A percentile compares a stretch with the other conserved stretches of the same genome.
Evolutionary conservation across 2,329 filamentous ascomycete genomes (phyloP).

Genomic region (Dichotomopilus funicola): DNA sequence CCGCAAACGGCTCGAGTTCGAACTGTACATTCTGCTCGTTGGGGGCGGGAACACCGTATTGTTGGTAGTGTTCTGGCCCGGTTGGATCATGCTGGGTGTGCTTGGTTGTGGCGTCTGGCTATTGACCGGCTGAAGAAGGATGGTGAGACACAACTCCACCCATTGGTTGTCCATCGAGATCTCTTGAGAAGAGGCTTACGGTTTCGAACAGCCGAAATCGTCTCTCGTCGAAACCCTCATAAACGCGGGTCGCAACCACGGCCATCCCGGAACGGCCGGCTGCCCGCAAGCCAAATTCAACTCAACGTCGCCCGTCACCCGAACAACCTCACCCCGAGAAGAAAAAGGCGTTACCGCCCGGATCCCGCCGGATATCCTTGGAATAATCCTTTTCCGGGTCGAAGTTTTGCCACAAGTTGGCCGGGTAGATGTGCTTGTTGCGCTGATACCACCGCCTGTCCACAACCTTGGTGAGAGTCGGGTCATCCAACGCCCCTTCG

Average conservation of each 20-base stretch:
- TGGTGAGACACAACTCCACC: background rate
- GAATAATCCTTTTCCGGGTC: conserved; percentile 84
- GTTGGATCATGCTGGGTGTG: conserved; percentile 44
- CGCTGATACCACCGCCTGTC: conserved; percentile 94
- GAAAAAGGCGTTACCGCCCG: conserved; percentile 89
- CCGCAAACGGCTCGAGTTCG: conserved; percentile 43
- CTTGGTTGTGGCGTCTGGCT: conserved; percentile 30
- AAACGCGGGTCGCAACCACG: too few species aligned
- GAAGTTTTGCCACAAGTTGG: conserved; percentile 92
- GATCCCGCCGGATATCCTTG: conserved; percentile 70
- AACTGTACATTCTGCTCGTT: conserved; percentile 46
- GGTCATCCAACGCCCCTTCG: conserved; percentile 74
- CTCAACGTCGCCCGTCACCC: background rate
- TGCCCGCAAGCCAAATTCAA: background rate
- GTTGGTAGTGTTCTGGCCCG: conserved; percentile 51
- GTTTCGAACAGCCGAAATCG: too few species aligned
- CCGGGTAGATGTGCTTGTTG: conserved; percentile 97
- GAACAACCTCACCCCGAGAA: conserved; percentile 46
- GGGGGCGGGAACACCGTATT: conserved; percentile 44
- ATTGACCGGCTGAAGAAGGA: conserved; percentile 32
- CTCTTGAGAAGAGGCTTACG: too few species aligned
- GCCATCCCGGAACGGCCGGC: too few species aligned
- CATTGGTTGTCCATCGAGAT: too few species aligned
- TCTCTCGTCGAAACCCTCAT: too few species aligned
- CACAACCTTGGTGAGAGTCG: conserved; percentile 82